Percentiles rank a stretch among this genome's conserved stretches.
phyloP scores from a whole-genome alignment of 2,329 filamentous ascomycete genomes.

The Ophiostoma pallidulum region DNA sequence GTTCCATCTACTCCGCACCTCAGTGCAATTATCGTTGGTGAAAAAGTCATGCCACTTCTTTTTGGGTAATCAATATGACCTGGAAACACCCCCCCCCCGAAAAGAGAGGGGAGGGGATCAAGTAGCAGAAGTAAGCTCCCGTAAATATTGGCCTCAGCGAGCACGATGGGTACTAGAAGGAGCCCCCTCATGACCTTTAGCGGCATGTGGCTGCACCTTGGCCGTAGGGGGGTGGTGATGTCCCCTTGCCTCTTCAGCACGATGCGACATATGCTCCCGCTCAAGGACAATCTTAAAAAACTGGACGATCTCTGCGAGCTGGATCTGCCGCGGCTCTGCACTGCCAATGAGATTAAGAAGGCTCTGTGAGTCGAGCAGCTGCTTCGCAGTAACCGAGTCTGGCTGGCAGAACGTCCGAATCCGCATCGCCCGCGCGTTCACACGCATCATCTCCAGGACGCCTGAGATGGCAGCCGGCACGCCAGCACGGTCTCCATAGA shows the following conservation, averaged over 20 bases:
- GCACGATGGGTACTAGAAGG: neutral
- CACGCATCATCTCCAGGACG: conserved; percentile 42
- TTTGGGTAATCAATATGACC: too few species aligned
- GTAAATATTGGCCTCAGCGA: neutral
- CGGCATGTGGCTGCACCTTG: neutral
- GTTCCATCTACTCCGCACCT: too few species aligned
- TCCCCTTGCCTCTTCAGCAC: neutral
- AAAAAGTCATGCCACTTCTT: too few species aligned
- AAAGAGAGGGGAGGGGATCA: neutral
- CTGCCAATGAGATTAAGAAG: conserved; percentile 41
- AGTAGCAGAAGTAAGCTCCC: too few species aligned
- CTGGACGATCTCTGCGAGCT: conserved; percentile 39
- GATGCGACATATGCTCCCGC: conserved; percentile 26
- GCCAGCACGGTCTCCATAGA: conserved; percentile 40
- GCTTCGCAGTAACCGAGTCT: conserved; percentile 48
- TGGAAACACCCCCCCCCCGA: too few species aligned
- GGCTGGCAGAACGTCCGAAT: conserved; percentile 49
- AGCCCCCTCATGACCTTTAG: neutral
- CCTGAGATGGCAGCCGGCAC: conserved; percentile 34
- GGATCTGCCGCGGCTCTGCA: conserved; percentile 33
- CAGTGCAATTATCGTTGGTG: too few species aligned
- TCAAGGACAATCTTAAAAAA: conserved; percentile 47
- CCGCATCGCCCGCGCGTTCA: conserved; percentile 42
- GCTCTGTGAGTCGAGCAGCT: conserved; percentile 43
- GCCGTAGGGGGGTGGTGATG: conserved; percentile 8